phyloP scores from a whole-genome alignment of 352 stramenopile species.

The Phytophthora macrochlamydospora region DNA sequence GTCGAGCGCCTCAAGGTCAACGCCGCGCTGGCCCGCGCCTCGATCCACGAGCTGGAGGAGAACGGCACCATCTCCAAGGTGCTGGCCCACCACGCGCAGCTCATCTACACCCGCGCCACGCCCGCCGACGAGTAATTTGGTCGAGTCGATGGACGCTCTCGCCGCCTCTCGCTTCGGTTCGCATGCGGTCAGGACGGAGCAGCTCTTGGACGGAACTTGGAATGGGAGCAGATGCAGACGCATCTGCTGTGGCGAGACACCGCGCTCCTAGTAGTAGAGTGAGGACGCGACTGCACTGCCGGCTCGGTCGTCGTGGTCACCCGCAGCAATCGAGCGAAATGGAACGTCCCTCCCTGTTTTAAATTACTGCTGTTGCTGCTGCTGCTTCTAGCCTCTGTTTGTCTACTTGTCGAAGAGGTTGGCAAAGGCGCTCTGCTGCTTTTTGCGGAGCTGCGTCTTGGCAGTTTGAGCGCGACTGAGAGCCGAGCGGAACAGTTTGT shows the following conservation, averaged over 20 bases:
- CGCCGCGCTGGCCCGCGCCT: constrained; percentile 96
- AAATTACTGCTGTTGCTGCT: constrained; percentile 41
- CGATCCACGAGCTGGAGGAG: constrained; percentile 96
- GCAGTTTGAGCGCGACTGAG: constrained; percentile 32
- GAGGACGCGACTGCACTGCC: constrained; percentile 27
- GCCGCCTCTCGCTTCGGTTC: background rate
- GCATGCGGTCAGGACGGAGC: background rate
- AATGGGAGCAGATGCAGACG: constrained; percentile 10
- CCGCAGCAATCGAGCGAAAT: constrained; percentile 37
- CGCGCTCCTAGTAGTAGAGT: constrained; percentile 40
- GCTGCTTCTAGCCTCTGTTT: background rate
- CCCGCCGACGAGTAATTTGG: constrained; percentile 77
- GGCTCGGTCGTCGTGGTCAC: constrained; percentile 26
- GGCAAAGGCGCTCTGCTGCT: constrained; percentile 48
- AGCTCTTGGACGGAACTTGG: too few species aligned
- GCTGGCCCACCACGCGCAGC: constrained; percentile 95
- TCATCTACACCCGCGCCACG: constrained; percentile 98
- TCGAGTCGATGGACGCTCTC: constrained; percentile 19
- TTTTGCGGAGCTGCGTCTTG: constrained; percentile 40
- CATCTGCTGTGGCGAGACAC: constrained; percentile 9
- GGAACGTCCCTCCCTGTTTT: constrained; percentile 64
- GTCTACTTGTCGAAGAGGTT: constrained; percentile 39
- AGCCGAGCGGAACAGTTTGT: constrained; percentile 47
- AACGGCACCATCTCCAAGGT: constrained; percentile 97
- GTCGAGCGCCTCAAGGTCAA: constrained; percentile 99